phyloP scores from a whole-genome alignment of 345 rosid species.

The Noccaea bulbosa region DNA sequence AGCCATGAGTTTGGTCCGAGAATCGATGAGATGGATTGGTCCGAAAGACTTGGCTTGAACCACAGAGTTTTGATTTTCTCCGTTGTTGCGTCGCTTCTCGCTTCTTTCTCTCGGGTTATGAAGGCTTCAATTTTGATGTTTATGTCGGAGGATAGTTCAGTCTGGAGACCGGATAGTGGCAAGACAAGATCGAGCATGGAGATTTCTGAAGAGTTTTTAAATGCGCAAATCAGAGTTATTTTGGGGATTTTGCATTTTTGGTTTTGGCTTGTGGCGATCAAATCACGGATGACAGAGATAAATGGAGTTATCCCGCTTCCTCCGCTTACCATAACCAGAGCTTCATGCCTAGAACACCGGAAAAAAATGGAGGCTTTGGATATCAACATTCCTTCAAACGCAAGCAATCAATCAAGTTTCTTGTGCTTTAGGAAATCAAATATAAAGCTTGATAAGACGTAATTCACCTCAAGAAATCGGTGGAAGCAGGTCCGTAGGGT shows the following conservation, averaged over 20 bases:
- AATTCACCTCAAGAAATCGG: constrained; percentile 67
- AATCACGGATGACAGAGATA: constrained; percentile 72
- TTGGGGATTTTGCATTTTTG: constrained; percentile 51
- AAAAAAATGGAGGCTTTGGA: neutral
- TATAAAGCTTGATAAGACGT: neutral
- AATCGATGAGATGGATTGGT: constrained; percentile 55
- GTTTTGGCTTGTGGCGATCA: constrained; percentile 48
- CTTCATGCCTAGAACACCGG: constrained; percentile 58
- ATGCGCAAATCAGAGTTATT: constrained; percentile 57
- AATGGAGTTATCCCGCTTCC: constrained; percentile 93
- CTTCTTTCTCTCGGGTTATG: constrained; percentile 66
- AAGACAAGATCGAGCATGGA: constrained; percentile 69
- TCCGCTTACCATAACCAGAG: constrained; percentile 83
- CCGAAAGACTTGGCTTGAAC: constrained; percentile 61
- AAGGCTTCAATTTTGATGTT: constrained; percentile 65
- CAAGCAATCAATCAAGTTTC: constrained; percentile 20
- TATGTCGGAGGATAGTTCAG: constrained; percentile 46
- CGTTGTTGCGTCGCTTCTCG: constrained; percentile 32
- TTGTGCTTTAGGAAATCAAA: neutral
- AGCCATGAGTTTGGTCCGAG: constrained; percentile 82
- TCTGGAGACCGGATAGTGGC: constrained; percentile 51
- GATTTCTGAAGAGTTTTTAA: constrained; percentile 63
- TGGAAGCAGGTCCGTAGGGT: constrained; percentile 84
- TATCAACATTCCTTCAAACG: constrained; percentile 6
- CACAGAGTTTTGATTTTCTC: constrained; percentile 45